Base-by-base conservation (phyloP, 352 stramenopile species). In the Pythium monospermum region DNA sequence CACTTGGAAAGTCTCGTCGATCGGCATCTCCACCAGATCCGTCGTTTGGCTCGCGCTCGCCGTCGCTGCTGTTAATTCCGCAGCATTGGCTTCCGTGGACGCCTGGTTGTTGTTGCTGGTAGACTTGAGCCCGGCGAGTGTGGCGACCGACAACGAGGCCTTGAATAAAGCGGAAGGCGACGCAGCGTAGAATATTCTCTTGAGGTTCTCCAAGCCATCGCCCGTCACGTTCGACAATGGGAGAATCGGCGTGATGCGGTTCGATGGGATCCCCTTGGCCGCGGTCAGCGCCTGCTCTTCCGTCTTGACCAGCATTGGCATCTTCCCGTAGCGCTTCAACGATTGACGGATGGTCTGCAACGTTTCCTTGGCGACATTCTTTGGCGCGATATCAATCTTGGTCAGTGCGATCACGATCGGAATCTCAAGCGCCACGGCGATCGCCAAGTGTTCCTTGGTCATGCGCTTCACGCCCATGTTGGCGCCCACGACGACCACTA, bases 171-270 rank as follows among this genome's bases (percentile, higher is more conserved):
- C 81, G 5, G 64, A 63, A 2, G 81, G 82, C 40, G 75, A 91
- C 45, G 75, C 79, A 33, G 71, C 75, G 55, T 52, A 87, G 46
- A 85, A 76, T 66, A 89, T 85, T 47, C 75, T 76, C 19, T 77
- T 70, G 26, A 94, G 44, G 45, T 94, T 94, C 11, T 72, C 67
- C 37, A 94, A 61, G 0, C 96, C 95, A 49, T 98, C 85, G 19
- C 97, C 97, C 11, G 95, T 99, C 10, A 99, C 97, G 73, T 97
- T 98, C 2, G 95, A 99, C 30, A 98, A 93, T 10, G 96, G 88
- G 65, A 99, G 84, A 51, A 99, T 97, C 6, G 97, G 97, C 31
- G 95, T 97, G 37, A 99, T 79, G 31, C 91, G 80, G 61, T 96
- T 96, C 28, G 80, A 94, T 25, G 79, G 80, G 39, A 98, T 87